Evolutionary conservation across 2,329 filamentous ascomycete species (phyloP), one percentile per base, ranked within the genome.

Genomic region (Ophiostoma tasmaniense): DNA sequence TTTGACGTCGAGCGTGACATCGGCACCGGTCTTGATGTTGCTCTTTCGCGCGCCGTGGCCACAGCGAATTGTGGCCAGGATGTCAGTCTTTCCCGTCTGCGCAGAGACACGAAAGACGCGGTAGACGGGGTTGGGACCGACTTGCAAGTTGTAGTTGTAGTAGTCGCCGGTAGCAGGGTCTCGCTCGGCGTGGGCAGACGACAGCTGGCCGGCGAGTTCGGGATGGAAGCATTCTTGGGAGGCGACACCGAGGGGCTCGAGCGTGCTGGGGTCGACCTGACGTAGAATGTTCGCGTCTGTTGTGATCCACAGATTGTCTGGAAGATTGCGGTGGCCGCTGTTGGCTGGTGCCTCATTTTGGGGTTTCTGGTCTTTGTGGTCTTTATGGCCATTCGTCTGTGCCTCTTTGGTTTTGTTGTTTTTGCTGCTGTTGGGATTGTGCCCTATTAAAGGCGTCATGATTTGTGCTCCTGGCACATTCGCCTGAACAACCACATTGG

Each of bases 131-230:
- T 74, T 75, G 0, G 76, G 77, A 0, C 87, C 87, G 30, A 91
- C 76, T 0, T 87, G 82, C n/a, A 93, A 84, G 74, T 96, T 96
- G 79, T 86, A 94, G 78, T 95, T 96, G 82, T 86, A 94, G 7
- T 91, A 75, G 72, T 95, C 91, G 7, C 92, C 91, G 0, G 88
- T 93, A 0, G 79, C 77, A 0, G 89, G 90, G 75, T 95, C 91
- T 0, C 85, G 84, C 68, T 89, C 87, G 0, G 89, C 86, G 76
- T 96, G 92, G 0, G 92, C 86, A 52, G 85, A 89, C 1, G 89
- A 89, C 17, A 91, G 75, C 0, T 83, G 85, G 0, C 92, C 92
- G 14, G 81, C 85, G 14, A 96, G 82, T 0, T 85, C 82, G 0
- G 90, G 88, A 75, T 96, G 89, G 17, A 96, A 81, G 1, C 74